A percentile compares a stretch with the other conserved stretches of the same genome.
These are phyloP conservation scores for Hippophae rhamnoides DNA, from an alignment of 306 rosid species.

Conservation along the genomic window DNA sequence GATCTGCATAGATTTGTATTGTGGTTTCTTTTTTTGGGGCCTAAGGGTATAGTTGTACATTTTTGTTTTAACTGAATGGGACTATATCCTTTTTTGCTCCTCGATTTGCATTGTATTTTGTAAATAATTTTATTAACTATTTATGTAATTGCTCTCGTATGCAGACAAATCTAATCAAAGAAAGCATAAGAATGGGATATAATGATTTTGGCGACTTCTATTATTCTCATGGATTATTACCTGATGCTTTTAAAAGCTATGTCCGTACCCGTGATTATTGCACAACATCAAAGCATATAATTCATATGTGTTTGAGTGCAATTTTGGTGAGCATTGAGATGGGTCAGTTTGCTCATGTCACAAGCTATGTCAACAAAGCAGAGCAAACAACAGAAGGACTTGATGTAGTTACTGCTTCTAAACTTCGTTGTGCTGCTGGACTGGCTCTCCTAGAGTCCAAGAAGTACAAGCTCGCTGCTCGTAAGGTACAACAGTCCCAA, in stretches of 20 bases:
- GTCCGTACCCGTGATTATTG: conserved; percentile 97
- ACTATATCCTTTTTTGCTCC: too few species aligned
- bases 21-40: too few species aligned
- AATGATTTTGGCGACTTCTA: conserved; percentile 96
- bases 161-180: conserved; percentile 97
- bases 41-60: too few species aligned
- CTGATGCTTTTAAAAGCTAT: conserved; percentile 87
- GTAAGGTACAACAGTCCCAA: conserved; percentile 53
- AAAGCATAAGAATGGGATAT: conserved; percentile 98
- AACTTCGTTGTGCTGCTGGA: conserved; percentile 87
- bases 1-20: too few species aligned
- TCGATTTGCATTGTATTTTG: too few species aligned
- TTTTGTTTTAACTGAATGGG: too few species aligned
- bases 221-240: conserved; percentile 81
- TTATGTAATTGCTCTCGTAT: conserved; percentile 13
- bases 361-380: conserved; percentile 87
- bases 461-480: conserved; percentile 97
- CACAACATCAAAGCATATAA: conserved; percentile 81
- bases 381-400: conserved; percentile 66
- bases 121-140: too few species aligned
- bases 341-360: conserved; percentile 93
- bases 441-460: conserved; percentile 89
- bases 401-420: conserved; percentile 45
- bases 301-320: conserved; percentile 92
- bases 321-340: conserved; percentile 96